Conservation (phyloP, 257 asterid species). For the Linderniella brevidens region DNA sequence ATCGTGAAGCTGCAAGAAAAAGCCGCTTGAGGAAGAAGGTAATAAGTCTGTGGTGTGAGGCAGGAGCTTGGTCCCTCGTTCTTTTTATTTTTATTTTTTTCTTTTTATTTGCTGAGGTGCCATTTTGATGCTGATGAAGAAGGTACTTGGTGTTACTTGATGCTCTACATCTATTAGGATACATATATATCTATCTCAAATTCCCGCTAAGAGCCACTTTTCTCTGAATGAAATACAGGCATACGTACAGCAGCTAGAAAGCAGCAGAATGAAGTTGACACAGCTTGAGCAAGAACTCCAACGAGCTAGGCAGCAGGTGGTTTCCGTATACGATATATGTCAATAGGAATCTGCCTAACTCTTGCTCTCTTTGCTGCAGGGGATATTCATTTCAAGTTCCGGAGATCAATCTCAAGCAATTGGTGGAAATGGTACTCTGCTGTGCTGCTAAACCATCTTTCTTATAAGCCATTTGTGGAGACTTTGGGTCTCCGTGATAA, state of each 20-base stretch:
- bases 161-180: too few species aligned
- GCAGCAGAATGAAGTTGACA: conserved; percentile 75
- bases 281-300: conserved; percentile 91
- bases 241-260: conserved; percentile 89
- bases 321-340: conserved; percentile 33
- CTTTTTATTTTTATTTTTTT: too few species aligned
- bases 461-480: too few species aligned
- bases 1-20: conserved; percentile 98
- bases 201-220: not conserved
- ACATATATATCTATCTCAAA: too few species aligned
- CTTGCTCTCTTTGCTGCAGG: too few species aligned
- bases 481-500: too few species aligned
- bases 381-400: conserved; percentile 57
- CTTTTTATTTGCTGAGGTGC: too few species aligned
- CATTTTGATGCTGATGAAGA: too few species aligned
- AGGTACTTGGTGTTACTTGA: too few species aligned
- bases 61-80: too few species aligned
- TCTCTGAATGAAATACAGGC: conserved; percentile 33
- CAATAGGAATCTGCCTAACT: too few species aligned
- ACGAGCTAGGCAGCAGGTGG: conserved; percentile 76
- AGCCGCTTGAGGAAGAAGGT: conserved; percentile 88
- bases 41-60: conserved; percentile 10
- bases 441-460: too few species aligned
- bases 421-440: conserved; percentile 1
- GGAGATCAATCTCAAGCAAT: conserved; percentile 58